phyloP scores from a whole-genome alignment of 1,284 basidiomycete genomes.

The Athelia sp. region DNA sequence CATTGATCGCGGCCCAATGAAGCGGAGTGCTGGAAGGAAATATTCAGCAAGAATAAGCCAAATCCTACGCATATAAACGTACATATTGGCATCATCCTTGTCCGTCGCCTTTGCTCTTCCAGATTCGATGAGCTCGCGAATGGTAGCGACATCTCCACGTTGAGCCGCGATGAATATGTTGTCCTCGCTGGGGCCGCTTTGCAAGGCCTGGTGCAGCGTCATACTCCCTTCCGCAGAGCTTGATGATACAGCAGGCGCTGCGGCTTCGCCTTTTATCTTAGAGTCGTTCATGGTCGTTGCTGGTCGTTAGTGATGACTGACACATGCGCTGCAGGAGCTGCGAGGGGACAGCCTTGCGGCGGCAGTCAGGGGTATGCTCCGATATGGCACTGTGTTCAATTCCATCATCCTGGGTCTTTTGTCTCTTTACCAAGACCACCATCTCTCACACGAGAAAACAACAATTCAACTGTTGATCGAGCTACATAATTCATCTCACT shows the following conservation, averaged over 20 bases:
- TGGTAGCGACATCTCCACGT: conserved; percentile 71
- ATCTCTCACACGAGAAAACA: too few relatives aligned
- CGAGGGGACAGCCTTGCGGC: too few relatives aligned
- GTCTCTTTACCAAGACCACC: too few relatives aligned
- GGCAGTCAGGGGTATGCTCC: too few relatives aligned
- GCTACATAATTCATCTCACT: too few relatives aligned
- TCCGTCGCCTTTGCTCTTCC: conserved; percentile 74
- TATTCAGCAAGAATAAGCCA: not conserved
- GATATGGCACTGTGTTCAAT: too few relatives aligned
- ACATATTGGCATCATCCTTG: conserved; percentile 84
- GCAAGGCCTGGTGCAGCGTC: conserved; percentile 31
- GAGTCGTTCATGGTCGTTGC: conserved; percentile 28
- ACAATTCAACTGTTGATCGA: too few relatives aligned
- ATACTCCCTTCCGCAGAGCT: conserved; percentile 33
- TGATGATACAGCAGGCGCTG: conserved; percentile 29
- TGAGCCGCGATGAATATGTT: conserved; percentile 87
- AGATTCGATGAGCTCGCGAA: conserved; percentile 70
- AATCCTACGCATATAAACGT: conserved; percentile 9
- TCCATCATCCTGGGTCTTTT: too few relatives aligned
- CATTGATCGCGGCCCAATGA: conserved; percentile 97
- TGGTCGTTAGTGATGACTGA: too few relatives aligned
- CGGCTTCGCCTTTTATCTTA: conserved; percentile 28
- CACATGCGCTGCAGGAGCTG: too few relatives aligned
- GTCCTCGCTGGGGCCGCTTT: conserved; percentile 20
- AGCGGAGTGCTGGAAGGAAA: conserved; percentile 59